Conservation (phyloP, 441 rosid genomes). For the Gossypium lobatum region DNA sequence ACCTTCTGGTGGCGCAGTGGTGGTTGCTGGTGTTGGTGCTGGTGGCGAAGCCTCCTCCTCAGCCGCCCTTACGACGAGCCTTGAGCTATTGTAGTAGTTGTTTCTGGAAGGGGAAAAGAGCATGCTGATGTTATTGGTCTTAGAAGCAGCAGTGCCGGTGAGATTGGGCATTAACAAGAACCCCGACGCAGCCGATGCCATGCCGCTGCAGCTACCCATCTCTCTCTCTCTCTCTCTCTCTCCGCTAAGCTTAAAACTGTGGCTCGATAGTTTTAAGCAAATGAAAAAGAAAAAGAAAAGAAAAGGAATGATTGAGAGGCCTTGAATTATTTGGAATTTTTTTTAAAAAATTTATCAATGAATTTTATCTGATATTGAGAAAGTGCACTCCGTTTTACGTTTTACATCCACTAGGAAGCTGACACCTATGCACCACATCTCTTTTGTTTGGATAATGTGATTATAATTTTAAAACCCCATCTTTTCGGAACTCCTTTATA, state of each 20-base stretch:
- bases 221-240: background rate
- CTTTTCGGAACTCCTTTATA: no score
- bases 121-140: slow-evolving; percentile 20
- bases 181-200: slow-evolving; percentile 75
- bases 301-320: slow-evolving; percentile 30
- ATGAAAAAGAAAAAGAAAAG: slow-evolving; percentile 15
- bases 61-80: slow-evolving; percentile 53
- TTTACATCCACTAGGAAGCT: slow-evolving; percentile 48
- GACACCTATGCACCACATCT: slow-evolving; percentile 61
- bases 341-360: background rate
- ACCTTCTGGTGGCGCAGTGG: slow-evolving; percentile 31
- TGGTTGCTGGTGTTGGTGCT: slow-evolving; percentile 20
- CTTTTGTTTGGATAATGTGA: slow-evolving; percentile 52
- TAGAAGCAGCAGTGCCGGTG: slow-evolving; percentile 33
- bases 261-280: background rate
- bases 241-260: background rate
- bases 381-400: slow-evolving; percentile 18
- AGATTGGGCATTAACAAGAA: slow-evolving; percentile 45
- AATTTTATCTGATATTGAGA: slow-evolving; percentile 33
- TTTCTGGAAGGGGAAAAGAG: slow-evolving; percentile 40
- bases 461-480: background rate
- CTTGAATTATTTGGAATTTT: slow-evolving; percentile 20
- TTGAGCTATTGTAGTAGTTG: slow-evolving; percentile 25
- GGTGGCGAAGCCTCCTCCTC: slow-evolving; percentile 47
- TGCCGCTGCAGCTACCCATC: slow-evolving; percentile 53